Conservation (phyloP, 139 green algal species). For the Bryopsis sp. region DNA sequence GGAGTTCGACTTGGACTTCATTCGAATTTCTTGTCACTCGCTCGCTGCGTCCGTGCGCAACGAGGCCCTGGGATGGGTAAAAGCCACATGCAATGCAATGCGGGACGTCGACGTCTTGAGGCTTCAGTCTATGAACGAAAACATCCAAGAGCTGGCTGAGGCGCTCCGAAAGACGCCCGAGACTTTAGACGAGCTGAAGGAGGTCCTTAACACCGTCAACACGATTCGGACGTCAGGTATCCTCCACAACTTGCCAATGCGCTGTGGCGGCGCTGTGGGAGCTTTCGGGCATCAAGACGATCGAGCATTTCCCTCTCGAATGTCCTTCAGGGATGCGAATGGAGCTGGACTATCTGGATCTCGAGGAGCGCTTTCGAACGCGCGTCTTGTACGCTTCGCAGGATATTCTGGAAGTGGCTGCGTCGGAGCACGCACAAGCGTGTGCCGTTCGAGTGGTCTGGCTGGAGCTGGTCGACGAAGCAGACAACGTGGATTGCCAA, state of each 20-base stretch:
- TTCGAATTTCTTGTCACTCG: constrained; percentile 46
- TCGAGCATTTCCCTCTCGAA: neutral
- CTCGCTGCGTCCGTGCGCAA: constrained; percentile 53
- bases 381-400: constrained; percentile 47
- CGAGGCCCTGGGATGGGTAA: constrained; percentile 64
- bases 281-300: neutral
- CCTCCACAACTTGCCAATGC: neutral
- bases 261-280: neutral
- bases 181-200: constrained; percentile 66
- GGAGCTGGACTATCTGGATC: constrained; percentile 60
- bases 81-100: constrained; percentile 55
- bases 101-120: constrained; percentile 42
- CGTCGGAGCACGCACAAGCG: constrained; percentile 18
- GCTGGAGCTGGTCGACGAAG: constrained; percentile 36
- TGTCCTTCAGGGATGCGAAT: constrained; percentile 47
- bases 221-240: constrained; percentile 27
- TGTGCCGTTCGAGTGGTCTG: neutral
- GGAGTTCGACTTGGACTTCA: constrained; percentile 57
- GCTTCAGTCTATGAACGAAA: neutral
- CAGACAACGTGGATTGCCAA: constrained; percentile 44
- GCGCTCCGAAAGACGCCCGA: constrained; percentile 23
- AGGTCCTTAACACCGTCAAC: constrained; percentile 45
- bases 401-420: constrained; percentile 21
- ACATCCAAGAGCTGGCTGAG: neutral
- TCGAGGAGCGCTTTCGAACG: constrained; percentile 74